These are phyloP conservation scores for Apostasia shenzhenica DNA, from an alignment of 106 monocot genomes.

Conservation along the genomic window DNA sequence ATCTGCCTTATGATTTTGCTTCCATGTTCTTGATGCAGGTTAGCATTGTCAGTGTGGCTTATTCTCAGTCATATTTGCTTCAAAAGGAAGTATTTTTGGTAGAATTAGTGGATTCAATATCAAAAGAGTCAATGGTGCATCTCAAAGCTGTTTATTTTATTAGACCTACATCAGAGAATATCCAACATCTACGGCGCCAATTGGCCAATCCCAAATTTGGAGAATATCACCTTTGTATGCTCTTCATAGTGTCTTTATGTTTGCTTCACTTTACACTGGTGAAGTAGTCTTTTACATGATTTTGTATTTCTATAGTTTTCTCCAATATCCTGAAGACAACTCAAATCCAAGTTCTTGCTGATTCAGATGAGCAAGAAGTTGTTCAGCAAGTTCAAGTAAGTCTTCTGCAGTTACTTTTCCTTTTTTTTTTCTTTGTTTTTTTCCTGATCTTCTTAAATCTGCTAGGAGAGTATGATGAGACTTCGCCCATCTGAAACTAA, in stretches of 20 bases:
- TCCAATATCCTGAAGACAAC: constrained; percentile 89
- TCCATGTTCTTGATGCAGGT: constrained; percentile 42
- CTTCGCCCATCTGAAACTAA: too few species aligned
- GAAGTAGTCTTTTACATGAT: not conserved
- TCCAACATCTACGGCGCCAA: constrained; percentile 81
- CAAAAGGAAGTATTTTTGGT: constrained; percentile 98
- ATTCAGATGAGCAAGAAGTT: constrained; percentile 98
- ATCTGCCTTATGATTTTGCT: constrained; percentile 1
- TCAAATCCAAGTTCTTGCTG: constrained; percentile 96
- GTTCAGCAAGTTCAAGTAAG: constrained; percentile 95
- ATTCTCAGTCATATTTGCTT: constrained; percentile 85
- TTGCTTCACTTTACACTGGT: not conserved
- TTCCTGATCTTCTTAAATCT: not conserved
- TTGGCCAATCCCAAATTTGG: constrained; percentile 83
- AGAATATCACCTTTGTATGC: constrained; percentile 94
- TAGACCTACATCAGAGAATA: constrained; percentile 90
- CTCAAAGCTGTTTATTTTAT: constrained; percentile 96
- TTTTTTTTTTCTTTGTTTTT: not conserved
- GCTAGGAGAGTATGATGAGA: too few species aligned
- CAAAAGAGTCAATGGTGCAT: constrained; percentile 90
- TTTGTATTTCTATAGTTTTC: constrained; percentile 59
- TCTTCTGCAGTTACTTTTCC: constrained; percentile 1
- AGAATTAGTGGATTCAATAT: constrained; percentile 70
- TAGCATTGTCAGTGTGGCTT: constrained; percentile 92
- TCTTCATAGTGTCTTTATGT: constrained; percentile 2